A percentile compares a stretch with the other conserved stretches of the same genome.
Conservation (phyloP, 768 basidiomycete species). For the Hericium erinaceus region DNA sequence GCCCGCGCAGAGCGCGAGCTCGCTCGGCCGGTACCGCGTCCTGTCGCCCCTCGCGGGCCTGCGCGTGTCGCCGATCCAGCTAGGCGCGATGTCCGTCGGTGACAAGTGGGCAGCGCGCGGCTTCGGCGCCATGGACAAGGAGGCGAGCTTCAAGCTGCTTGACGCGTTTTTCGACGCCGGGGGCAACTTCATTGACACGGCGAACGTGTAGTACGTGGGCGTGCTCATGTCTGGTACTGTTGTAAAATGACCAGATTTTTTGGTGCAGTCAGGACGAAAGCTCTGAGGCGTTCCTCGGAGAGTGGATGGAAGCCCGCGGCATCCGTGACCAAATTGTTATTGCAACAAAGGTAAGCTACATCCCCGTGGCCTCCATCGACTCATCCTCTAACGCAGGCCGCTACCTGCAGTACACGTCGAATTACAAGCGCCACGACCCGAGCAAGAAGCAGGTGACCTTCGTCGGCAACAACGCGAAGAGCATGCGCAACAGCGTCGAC, state of each 20-base stretch:
- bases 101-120: constrained; percentile 13
- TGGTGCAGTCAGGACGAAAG: constrained; percentile 13
- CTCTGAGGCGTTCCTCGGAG: constrained; percentile 27
- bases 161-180: constrained; percentile 27
- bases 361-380: neutral
- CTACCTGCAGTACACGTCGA: neutral
- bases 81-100: constrained; percentile 18
- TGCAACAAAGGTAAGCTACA: constrained; percentile 10
- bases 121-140: constrained; percentile 30
- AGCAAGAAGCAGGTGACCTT: constrained; percentile 17
- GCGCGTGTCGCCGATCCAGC: constrained; percentile 19
- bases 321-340: constrained; percentile 28
- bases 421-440: constrained; percentile 12
- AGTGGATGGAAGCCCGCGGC: constrained; percentile 27
- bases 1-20: neutral
- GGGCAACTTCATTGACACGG: neutral
- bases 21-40: constrained; percentile 11
- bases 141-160: constrained; percentile 27
- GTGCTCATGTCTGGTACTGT: constrained; percentile 15
- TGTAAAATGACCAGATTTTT: constrained; percentile 7
- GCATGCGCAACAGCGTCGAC: constrained; percentile 23
- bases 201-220: neutral
- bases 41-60: constrained; percentile 15
- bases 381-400: neutral
- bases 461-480: constrained; percentile 32